Evolutionary conservation across 2,329 filamentous ascomycete genomes (phyloP), one percentile per base, ranked within the genome.

Genomic region (Xylogone sp.): DNA sequence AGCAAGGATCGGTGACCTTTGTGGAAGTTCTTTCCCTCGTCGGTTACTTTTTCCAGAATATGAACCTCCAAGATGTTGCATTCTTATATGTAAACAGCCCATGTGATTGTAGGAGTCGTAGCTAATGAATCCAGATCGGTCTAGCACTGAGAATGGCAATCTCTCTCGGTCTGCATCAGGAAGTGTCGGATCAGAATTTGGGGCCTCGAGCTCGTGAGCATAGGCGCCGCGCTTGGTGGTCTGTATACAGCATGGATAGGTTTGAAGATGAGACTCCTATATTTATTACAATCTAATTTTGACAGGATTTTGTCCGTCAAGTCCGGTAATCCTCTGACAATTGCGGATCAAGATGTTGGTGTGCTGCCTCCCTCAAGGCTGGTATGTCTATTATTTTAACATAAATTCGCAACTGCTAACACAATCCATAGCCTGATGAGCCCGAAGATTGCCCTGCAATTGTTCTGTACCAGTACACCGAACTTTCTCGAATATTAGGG

Each of bases 111-210:
- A 8, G 7, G 27, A 8, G 27, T 31, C 13, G 8, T 8, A 13
- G 7, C 27, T 54, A 62, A 48, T 29, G 44, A 24, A 59, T 7
- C 7, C 12, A 70, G 68, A 73, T 78, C 18, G 77, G 77, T 7
- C 68, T 77, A 39, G 78, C 78, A 3, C 63, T 81, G 21, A 74
- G 78, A 12, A 82, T 82, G 78, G 78, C 78, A 8, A 77, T 81
- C 24, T 78, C 74, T 6, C 68, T 81, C 0, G 78, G 78, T 0
- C 64, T 82, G n/a, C 78, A 81, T 54, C 76, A 81, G 52, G 78
- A 81, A 53, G 71, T 76, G 0, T 66, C 67, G 0, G 64, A 71
- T 21, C 59, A 66, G 10, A 52, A 57, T 2, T 64, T 77, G 4
- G 70, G 71, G 50, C 68, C 72, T 16, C 64, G 65, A 1, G 69